Percentiles rank a stretch among this genome's conserved stretches.
Evolutionary conservation across 2,329 filamentous ascomycete species (phyloP).

Genomic region (Colletotrichum costaricense): DNA sequence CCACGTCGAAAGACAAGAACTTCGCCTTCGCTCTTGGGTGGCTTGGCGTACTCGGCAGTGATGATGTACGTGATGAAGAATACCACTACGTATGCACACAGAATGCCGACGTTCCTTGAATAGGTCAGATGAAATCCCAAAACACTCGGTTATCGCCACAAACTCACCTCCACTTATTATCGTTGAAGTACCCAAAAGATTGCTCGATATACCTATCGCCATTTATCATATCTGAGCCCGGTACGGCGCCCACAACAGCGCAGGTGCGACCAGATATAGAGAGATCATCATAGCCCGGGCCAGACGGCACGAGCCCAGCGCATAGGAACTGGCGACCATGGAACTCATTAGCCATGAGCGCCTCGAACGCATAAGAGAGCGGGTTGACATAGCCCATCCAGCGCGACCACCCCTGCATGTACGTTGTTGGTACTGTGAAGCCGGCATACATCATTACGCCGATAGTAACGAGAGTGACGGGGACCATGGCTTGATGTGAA

Average conservation of each 20-base stretch:
- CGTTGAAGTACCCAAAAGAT: conserved; percentile 55
- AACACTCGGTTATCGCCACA: rapidly evolving
- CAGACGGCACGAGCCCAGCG: conserved; percentile 56
- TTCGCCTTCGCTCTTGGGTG: conserved; percentile 79
- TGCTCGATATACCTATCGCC: conserved; percentile 57
- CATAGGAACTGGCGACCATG: conserved; percentile 69
- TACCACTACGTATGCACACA: conserved; percentile 71
- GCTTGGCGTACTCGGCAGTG: conserved; percentile 72
- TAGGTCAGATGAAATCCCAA: neutral
- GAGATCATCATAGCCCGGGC: conserved; percentile 50
- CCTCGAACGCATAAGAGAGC: conserved; percentile 83
- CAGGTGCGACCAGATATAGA: conserved; percentile 55
- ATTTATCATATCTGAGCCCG: conserved; percentile 53
- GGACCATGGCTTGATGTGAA: conserved; percentile 53
- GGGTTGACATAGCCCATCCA: conserved; percentile 89
- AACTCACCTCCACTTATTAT: conserved; percentile 57
- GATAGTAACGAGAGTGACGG: conserved; percentile 70
- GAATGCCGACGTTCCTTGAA: conserved; percentile 73
- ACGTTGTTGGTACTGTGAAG: conserved; percentile 71
- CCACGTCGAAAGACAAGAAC: conserved; percentile 69
- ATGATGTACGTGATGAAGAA: conserved; percentile 72
- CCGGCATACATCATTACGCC: conserved; percentile 77
- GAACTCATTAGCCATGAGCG: conserved; percentile 88
- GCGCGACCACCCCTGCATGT: conserved; percentile 83
- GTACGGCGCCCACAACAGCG: conserved; percentile 53